Evolutionary conservation across 108 stramenopile genomes (phyloP).

Genomic region (Schizochytrium sp.): DNA sequence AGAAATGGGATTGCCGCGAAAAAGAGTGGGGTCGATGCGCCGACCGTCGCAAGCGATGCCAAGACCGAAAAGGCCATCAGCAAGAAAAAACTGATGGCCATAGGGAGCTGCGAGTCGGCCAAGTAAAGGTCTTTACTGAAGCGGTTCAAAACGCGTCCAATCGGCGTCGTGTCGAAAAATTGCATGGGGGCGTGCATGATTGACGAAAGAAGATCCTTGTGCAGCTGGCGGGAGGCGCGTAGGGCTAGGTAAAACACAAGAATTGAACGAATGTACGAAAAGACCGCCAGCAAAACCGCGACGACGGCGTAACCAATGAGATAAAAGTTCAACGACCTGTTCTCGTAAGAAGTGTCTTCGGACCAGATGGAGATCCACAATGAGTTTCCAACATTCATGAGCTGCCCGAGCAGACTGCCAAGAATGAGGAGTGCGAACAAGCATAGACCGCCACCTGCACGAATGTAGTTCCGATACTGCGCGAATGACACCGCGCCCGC

Average conservation of each 20-base stretch:
- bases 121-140: conserved; percentile 68
- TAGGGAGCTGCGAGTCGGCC: conserved; percentile 37
- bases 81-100: background rate
- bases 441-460: background rate
- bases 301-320: background rate
- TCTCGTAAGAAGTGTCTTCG: background rate
- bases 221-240: conserved; percentile 60
- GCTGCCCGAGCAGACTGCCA: background rate
- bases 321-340: background rate
- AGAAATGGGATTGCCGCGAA: conserved; percentile 47
- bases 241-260: conserved; percentile 66
- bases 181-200: conserved; percentile 70
- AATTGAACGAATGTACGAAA: conserved; percentile 38
- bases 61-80: no score
- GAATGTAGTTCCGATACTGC: background rate
- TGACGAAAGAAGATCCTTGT: conserved; percentile 56
- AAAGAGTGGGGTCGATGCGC: conserved; percentile 50
- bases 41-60: background rate
- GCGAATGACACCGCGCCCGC: background rate
- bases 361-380: background rate
- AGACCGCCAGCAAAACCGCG: background rate
- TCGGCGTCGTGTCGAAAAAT: conserved; percentile 84
- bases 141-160: conserved; percentile 72
- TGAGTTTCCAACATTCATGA: background rate
- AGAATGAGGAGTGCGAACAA: background rate